A percentile compares a stretch with the other conserved stretches of the same genome.
These are phyloP conservation scores for Ilex asprella DNA, from an alignment of 257 asterid genomes.

Conservation along the genomic window DNA sequence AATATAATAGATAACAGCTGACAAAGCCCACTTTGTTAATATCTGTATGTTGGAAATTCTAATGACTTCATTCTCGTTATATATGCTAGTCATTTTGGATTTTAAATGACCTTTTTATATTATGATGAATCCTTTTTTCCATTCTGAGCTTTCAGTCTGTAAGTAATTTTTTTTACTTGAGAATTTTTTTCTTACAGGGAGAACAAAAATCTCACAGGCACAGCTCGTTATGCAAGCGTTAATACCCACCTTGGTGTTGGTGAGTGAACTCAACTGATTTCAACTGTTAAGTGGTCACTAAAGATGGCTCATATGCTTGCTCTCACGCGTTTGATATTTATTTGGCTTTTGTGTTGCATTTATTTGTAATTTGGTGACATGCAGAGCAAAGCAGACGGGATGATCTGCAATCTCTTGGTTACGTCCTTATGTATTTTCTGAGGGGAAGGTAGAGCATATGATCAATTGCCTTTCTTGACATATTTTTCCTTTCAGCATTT, in stretches of 20 bases:
- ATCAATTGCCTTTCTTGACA: background rate
- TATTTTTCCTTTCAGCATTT: constrained; percentile 2
- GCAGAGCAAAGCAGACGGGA: constrained; percentile 98
- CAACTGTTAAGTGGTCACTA: constrained; percentile 4
- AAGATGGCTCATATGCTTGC: background rate
- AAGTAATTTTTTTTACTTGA: background rate
- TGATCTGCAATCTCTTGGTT: constrained; percentile 92
- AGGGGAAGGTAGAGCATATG: constrained; percentile 69
- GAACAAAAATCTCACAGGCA: constrained; percentile 94
- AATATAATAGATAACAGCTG: too few species aligned
- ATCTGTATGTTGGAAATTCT: too few species aligned
- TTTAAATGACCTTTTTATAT: too few species aligned
- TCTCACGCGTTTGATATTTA: too few species aligned
- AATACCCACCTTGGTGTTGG: constrained; percentile 99
- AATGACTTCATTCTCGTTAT: too few species aligned
- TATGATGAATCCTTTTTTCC: too few species aligned
- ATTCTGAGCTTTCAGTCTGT: too few species aligned
- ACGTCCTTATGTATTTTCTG: constrained; percentile 90
- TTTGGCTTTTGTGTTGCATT: too few species aligned
- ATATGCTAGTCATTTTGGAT: too few species aligned
- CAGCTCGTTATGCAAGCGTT: constrained; percentile 97
- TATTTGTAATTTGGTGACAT: constrained; percentile 11
- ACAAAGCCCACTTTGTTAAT: too few species aligned
- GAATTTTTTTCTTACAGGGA: constrained; percentile 48
- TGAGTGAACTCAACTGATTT: constrained; percentile 28